A percentile compares a stretch with the other conserved stretches of the same genome.
phyloP scores from a whole-genome alignment of 495 filamentous ascomycete species.

The Trichocladium uniseriatum region DNA sequence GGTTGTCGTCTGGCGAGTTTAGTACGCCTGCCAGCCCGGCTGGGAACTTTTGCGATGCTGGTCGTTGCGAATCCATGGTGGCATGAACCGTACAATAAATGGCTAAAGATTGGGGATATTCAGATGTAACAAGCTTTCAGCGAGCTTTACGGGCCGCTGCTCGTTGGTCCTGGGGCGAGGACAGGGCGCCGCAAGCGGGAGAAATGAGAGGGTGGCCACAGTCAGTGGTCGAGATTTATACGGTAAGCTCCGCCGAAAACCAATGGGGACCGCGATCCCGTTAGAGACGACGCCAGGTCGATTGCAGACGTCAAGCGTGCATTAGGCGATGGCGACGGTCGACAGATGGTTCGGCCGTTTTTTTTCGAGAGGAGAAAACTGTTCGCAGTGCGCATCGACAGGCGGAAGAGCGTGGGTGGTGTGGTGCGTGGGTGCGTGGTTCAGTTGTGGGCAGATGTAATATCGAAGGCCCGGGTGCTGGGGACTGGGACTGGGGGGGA shows the following conservation, averaged over 20 bases:
- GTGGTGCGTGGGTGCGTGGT: background rate
- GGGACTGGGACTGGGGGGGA: conserved; percentile 2
- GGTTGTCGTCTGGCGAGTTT: conserved; percentile 41
- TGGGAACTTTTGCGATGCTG: conserved; percentile 40
- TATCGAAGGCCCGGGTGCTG: conserved; percentile 5
- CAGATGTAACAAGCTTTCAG: background rate
- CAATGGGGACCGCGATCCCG: background rate
- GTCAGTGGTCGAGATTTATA: background rate
- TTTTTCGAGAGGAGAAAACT: background rate
- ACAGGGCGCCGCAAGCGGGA: background rate
- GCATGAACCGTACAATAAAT: too few relatives aligned
- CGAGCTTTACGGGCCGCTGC: background rate
- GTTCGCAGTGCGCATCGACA: background rate
- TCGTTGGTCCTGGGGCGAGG: background rate
- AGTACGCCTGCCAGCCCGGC: conserved; percentile 40
- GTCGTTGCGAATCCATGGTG: conserved; percentile 29
- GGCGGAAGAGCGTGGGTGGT: background rate
- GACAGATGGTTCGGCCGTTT: background rate
- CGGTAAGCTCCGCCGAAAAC: conserved; percentile 5
- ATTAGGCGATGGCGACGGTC: background rate
- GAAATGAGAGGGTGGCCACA: background rate
- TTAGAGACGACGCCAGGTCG: background rate
- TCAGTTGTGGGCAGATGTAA: conserved; percentile 8
- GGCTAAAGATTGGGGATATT: too few relatives aligned
- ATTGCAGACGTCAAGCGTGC: background rate